Evolutionary conservation across 495 filamentous ascomycete genomes (phyloP).

Genomic region (Tetracladium marchalianum): DNA sequence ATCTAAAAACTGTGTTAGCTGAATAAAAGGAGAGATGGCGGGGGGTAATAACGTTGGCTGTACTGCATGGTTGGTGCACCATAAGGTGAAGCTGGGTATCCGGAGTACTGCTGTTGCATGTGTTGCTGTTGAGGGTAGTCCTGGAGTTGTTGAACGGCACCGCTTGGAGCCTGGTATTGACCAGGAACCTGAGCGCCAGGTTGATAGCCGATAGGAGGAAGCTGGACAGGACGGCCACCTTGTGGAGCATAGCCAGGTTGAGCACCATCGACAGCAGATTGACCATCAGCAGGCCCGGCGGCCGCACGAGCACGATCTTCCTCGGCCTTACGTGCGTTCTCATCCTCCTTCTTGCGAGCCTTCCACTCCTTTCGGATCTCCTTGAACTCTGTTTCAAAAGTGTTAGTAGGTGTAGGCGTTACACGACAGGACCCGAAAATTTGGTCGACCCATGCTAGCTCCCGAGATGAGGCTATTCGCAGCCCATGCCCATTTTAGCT

Average conservation of each 20-base stretch:
- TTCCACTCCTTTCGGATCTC: slow-evolving; percentile 99
- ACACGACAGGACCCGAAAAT: slow-evolving; percentile 16
- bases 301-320: slow-evolving; percentile 76
- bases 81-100: slow-evolving; percentile 69
- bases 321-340: slow-evolving; percentile 76
- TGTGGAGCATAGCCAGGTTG: slow-evolving; percentile 47
- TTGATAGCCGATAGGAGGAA: slow-evolving; percentile 82
- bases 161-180: slow-evolving; percentile 59
- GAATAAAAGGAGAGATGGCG: slow-evolving; percentile 8
- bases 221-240: slow-evolving; percentile 51
- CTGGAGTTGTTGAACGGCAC: slow-evolving; percentile 47
- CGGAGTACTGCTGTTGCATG: slow-evolving; percentile 36
- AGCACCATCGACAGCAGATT: slow-evolving; percentile 48
- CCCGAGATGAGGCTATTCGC: slow-evolving; percentile 19
- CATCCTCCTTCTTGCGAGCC: slow-evolving; percentile 97
- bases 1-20: slow-evolving; percentile 21
- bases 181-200: slow-evolving; percentile 50
- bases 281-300: slow-evolving; percentile 48
- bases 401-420: slow-evolving; percentile 19
- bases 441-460: slow-evolving; percentile 18
- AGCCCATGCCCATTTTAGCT: slow-evolving; percentile 11
- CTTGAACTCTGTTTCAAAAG: slow-evolving; percentile 74
- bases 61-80: slow-evolving; percentile 66
- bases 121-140: slow-evolving; percentile 50
- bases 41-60: slow-evolving; percentile 54